phyloP scores from a whole-genome alignment of 805 yeast genomes.

The Yarrowia divulgata region DNA sequence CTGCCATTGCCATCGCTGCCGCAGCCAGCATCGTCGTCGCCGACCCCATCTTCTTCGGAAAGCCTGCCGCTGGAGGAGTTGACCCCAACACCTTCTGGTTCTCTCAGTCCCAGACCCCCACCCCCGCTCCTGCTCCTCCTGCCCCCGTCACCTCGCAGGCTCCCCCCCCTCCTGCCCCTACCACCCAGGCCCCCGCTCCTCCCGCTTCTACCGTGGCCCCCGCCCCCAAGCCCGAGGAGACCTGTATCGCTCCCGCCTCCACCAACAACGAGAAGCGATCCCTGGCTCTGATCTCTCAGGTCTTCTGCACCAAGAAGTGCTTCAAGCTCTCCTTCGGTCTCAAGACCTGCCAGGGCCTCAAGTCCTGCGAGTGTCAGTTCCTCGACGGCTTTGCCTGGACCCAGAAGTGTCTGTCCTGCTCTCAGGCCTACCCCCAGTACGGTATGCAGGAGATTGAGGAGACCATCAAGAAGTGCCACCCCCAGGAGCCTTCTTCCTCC shows the following conservation, averaged over 20 bases:
- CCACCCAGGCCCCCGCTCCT: conserved; percentile 10
- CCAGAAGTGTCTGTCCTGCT: conserved; percentile 34
- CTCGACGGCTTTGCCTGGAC: conserved; percentile 37
- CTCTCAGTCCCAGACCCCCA: conserved; percentile 33
- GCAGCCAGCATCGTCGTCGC: conserved; percentile 37
- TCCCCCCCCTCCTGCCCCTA: conserved; percentile 19
- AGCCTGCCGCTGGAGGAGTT: conserved; percentile 30
- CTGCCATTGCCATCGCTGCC: conserved; percentile 31
- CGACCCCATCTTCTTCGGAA: conserved; percentile 33
- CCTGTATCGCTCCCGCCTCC: conserved; percentile 18
- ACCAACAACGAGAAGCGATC: conserved; percentile 35
- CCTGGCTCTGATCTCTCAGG: conserved; percentile 31
- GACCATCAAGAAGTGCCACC: conserved; percentile 30
- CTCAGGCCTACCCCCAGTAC: conserved; percentile 33
- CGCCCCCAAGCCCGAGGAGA: conserved; percentile 1
- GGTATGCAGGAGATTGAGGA: conserved; percentile 37
- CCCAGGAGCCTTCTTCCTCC: conserved; percentile 25
- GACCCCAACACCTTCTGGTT: conserved; percentile 39
- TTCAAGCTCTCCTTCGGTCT: conserved; percentile 36
- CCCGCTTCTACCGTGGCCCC: conserved; percentile 4
- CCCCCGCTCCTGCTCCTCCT: conserved; percentile 39
- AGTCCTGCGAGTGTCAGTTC: conserved; percentile 33
- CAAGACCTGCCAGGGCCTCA: conserved; percentile 31
- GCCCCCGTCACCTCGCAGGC: conserved; percentile 18
- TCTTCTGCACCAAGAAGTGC: conserved; percentile 38